phyloP scores from a whole-genome alignment of 2,329 filamentous ascomycete genomes.

The Trichoderma simmonsii region DNA sequence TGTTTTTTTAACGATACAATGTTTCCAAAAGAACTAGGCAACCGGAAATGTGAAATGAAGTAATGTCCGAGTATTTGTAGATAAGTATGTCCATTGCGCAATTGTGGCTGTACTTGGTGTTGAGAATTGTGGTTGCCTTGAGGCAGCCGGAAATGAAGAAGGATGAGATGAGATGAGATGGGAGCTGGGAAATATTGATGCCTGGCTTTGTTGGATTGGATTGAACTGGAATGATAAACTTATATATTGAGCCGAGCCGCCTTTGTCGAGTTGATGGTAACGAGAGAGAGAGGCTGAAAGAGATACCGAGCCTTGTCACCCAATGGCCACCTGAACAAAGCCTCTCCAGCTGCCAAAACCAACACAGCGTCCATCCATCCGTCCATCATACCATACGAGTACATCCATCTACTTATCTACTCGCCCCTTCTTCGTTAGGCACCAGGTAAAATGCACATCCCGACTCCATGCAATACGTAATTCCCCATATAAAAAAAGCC shows the following conservation, averaged over 20 bases:
- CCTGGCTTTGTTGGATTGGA: background rate
- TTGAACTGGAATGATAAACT: no score
- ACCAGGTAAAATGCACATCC: background rate
- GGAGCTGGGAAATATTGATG: background rate
- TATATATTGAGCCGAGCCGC: background rate
- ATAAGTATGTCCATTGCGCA: background rate
- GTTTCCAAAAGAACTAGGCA: background rate
- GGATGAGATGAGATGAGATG: background rate
- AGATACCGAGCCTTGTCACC: background rate
- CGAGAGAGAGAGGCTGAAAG: background rate
- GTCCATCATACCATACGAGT: background rate
- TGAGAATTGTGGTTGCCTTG: slow-evolving; percentile 4
- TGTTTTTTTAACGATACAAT: slow-evolving; percentile 1
- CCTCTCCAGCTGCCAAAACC: background rate
- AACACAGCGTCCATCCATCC: background rate
- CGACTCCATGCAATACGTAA: slow-evolving; percentile 12
- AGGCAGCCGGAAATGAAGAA: background rate
- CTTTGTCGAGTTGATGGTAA: background rate
- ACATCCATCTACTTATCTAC: background rate
- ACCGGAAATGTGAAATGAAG: background rate
- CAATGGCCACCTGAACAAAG: background rate
- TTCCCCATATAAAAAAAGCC: slow-evolving; percentile 7
- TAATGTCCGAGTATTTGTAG: background rate
- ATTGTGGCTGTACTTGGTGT: background rate
- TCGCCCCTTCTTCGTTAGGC: background rate